A percentile compares a stretch with the other conserved stretches of the same genome.
These are phyloP conservation scores for Aphanomyces cochlioides DNA, from an alignment of 352 stramenopile species.

Conservation along the genomic window DNA sequence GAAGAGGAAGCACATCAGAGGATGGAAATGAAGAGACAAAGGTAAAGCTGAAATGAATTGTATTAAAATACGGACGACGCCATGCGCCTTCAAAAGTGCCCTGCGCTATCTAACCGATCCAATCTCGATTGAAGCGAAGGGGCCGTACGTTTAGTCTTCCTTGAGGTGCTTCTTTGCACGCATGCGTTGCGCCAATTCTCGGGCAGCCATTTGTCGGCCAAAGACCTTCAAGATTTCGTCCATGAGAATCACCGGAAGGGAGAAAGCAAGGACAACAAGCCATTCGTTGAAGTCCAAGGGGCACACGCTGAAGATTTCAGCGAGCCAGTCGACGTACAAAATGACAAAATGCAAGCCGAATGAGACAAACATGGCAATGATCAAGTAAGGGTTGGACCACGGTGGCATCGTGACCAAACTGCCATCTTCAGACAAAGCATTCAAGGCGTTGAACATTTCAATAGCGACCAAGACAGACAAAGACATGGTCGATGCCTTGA, in stretches of 20 bases:
- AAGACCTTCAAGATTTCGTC: slow-evolving; percentile 94
- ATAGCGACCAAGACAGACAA: slow-evolving; percentile 92
- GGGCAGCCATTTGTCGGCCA: slow-evolving; percentile 71
- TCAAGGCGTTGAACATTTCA: slow-evolving; percentile 95
- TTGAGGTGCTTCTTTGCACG: slow-evolving; percentile 49
- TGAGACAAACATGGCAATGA: slow-evolving; percentile 90
- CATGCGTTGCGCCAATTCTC: slow-evolving; percentile 67
- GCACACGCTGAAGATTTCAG: slow-evolving; percentile 91
- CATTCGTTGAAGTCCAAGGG: slow-evolving; percentile 90
- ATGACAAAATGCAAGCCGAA: slow-evolving; percentile 93
- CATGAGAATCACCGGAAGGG: slow-evolving; percentile 90
- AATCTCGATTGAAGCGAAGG: neutral
- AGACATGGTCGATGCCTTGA: slow-evolving; percentile 89
- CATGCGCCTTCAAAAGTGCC: neutral
- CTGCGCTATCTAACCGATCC: neutral
- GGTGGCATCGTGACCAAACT: slow-evolving; percentile 90
- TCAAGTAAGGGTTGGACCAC: slow-evolving; percentile 92
- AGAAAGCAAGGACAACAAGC: slow-evolving; percentile 90
- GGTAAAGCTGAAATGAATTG: neutral
- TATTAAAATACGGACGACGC: slow-evolving; percentile 8
- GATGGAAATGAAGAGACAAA: no score
- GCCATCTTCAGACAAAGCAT: slow-evolving; percentile 90
- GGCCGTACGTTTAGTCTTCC: slow-evolving; percentile 17
- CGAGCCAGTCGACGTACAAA: slow-evolving; percentile 91
- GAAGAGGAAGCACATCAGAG: no score